Evolutionary conservation across 306 rosid species (phyloP).

Genomic region (Fagus sylvatica): DNA sequence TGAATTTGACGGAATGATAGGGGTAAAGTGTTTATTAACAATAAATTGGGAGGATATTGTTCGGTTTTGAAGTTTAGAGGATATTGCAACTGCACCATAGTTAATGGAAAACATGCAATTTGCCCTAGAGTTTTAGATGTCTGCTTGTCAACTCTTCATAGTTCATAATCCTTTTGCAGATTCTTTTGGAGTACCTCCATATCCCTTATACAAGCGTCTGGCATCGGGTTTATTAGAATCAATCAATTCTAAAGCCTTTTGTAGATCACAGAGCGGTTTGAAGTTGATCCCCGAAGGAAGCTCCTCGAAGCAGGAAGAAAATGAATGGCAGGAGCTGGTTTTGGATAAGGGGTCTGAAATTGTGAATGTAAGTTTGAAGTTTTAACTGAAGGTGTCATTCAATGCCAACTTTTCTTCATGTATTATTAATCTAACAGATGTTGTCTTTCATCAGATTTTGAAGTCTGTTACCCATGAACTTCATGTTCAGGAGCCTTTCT

Average conservation of each 20-base stretch:
- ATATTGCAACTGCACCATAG: no score
- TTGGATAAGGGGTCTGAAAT: constrained; percentile 55
- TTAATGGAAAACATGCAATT: no score
- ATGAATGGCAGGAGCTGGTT: constrained; percentile 59
- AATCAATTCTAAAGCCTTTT: constrained; percentile 40
- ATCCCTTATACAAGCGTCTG: constrained; percentile 67
- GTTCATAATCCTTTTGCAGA: constrained; percentile 16
- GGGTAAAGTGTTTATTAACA: no score
- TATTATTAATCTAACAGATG: background rate
- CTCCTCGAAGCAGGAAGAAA: constrained; percentile 46
- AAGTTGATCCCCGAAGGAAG: constrained; percentile 21
- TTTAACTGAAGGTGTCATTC: constrained; percentile 2
- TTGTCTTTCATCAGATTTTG: constrained; percentile 47
- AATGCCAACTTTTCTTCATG: background rate
- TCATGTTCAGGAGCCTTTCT: constrained; percentile 72
- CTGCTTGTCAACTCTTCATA: background rate
- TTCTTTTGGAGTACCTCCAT: constrained; percentile 53
- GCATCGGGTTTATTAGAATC: constrained; percentile 47
- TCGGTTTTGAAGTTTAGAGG: no score
- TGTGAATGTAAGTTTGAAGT: constrained; percentile 34
- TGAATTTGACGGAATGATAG: no score
- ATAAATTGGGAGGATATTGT: no score
- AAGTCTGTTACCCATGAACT: constrained; percentile 50
- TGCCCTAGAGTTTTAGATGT: background rate
- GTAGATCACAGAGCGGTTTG: constrained; percentile 20